A percentile compares a stretch with the other conserved stretches of the same genome.
Conservation (phyloP, 805 yeast species). For the Tanozyma kutaoensis region DNA sequence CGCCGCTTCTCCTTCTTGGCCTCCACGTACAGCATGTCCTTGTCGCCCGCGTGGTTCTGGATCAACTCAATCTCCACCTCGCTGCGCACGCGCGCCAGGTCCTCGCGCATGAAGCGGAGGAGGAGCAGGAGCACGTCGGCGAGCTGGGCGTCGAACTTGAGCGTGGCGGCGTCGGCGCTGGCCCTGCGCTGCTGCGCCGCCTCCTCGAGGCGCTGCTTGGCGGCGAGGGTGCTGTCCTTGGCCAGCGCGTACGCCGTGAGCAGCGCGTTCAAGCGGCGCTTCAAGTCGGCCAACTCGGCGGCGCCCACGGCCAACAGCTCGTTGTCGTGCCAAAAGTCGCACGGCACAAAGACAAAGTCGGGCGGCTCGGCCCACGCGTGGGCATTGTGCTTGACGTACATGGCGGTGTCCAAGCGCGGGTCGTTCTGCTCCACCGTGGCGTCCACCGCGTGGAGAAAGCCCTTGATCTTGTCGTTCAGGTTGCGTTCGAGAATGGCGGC, state of each 20-base stretch:
- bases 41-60: constrained; percentile 69
- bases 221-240: constrained; percentile 30
- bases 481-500: constrained; percentile 50
- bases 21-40: constrained; percentile 49
- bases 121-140: constrained; percentile 38
- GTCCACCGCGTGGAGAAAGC: constrained; percentile 37
- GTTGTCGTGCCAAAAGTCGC: constrained; percentile 96
- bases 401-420: constrained; percentile 67
- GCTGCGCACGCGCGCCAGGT: constrained; percentile 55
- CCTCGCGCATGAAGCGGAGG: constrained; percentile 56
- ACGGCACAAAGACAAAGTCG: constrained; percentile 77
- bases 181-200: constrained; percentile 20
- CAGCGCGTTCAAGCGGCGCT: constrained; percentile 32
- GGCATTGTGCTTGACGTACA: constrained; percentile 85
- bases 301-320: constrained; percentile 52
- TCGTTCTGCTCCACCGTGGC: constrained; percentile 53
- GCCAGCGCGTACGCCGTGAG: constrained; percentile 22
- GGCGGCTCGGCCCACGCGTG: constrained; percentile 71
- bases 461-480: constrained; percentile 30
- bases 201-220: constrained; percentile 38
- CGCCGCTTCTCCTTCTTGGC: constrained; percentile 40
- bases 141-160: constrained; percentile 41
- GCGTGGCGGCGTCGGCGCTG: constrained; percentile 22
- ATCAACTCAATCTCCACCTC: constrained; percentile 89
- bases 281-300: constrained; percentile 44